Evolutionary conservation across 345 rosid species (phyloP), one percentile per base, ranked within the genome.

Genomic region (Brassica rapa): DNA sequence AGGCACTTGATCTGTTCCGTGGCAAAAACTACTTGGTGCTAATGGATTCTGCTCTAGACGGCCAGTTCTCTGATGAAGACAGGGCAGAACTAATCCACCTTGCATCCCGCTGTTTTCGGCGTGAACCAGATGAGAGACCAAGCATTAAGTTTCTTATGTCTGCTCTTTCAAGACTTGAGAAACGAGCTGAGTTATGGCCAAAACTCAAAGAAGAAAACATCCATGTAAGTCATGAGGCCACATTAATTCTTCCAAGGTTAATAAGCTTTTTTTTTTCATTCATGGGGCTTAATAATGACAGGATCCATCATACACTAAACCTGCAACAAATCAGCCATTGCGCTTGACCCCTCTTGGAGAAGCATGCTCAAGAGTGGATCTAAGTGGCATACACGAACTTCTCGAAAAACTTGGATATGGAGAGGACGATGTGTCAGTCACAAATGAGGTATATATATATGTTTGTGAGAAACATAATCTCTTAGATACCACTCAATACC

Each of bases 21-120:
- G 90, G 93, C 66, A 95, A 95, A 80, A 95, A 93, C 81, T 90
- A 91, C 82, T 78, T 90, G 83, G 90, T 90, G 90, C 79, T 95
- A 85, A 95, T 93, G 97, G 98, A 93, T 81, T 95, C 99, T 39
- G 93, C 96, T 71, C 83, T 95, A 84, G 99, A 95, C 80, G 97
- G 96, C 67, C 94, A 91, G 75, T 89, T 89, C 83, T 93, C 97
- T 46, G 93, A 95, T 81, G 99, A 95, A 73, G 99, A 95, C 82
- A 90, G 98, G 84, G 83, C 96, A 33, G 97, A 95, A 83, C 83
- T 95, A 72, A 89, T 91, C 79, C 84, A 88, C 49, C 75, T 95
- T 74, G 97, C 98, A 74, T 86, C 98, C 21, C 94, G 98, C 25
- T 93, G 99, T 82, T 86, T 93, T 72, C 91, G 90, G 82, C 82